phyloP scores from a whole-genome alignment of 208 protist species.

The Crithidia fasciculata region DNA sequence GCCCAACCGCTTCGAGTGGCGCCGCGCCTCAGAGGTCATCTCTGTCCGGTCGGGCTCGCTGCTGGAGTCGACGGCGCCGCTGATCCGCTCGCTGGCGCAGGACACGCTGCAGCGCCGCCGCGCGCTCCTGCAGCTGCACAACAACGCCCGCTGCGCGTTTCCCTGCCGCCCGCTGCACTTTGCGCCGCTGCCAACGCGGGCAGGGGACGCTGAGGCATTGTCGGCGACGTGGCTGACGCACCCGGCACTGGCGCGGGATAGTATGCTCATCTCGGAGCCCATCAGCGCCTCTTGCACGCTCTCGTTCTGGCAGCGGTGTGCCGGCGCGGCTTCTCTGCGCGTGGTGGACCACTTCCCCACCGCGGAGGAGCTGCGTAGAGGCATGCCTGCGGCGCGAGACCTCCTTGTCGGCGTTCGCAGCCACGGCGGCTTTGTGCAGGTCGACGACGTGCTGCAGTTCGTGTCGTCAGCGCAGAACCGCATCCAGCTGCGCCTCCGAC shows the following conservation, averaged over 20 bases:
- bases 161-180: slow-evolving; percentile 35
- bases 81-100: slow-evolving; percentile 14
- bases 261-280: slow-evolving; percentile 49
- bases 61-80: slow-evolving; percentile 15
- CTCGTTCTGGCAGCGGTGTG: slow-evolving; percentile 33
- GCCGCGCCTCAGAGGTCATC: slow-evolving; percentile 16
- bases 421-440: slow-evolving; percentile 31
- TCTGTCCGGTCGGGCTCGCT: slow-evolving; percentile 11
- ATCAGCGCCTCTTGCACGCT: slow-evolving; percentile 46
- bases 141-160: neutral
- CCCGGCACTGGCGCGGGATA: slow-evolving; percentile 8
- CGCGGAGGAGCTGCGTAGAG: slow-evolving; percentile 15
- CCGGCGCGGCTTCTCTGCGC: slow-evolving; percentile 10
- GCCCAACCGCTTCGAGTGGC: slow-evolving; percentile 25
- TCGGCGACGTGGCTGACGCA: neutral
- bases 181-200: neutral
- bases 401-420: slow-evolving; percentile 20
- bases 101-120: slow-evolving; percentile 16
- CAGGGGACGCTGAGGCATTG: neutral
- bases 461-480: slow-evolving; percentile 17
- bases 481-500: slow-evolving; percentile 20
- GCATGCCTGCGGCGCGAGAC: neutral
- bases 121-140: slow-evolving; percentile 22
- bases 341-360: slow-evolving; percentile 28
- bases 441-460: slow-evolving; percentile 22